These are phyloP conservation scores for Auriscalpium microsporum DNA, from an alignment of 768 basidiomycete genomes.

Conservation along the genomic window DNA sequence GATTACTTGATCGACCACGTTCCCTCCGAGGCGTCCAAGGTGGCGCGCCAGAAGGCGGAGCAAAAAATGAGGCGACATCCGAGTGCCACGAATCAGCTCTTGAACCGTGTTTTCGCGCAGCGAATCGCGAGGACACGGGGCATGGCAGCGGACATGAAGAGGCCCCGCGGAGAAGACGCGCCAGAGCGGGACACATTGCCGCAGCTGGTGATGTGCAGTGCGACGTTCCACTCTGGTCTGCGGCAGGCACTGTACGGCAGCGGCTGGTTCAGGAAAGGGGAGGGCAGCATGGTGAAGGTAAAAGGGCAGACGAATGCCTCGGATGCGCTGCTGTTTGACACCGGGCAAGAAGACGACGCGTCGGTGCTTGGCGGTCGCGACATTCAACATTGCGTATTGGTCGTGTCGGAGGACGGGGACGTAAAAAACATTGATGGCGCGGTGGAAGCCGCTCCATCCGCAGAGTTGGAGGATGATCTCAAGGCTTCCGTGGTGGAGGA, in stretches of 20 bases:
- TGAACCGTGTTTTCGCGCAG: slow-evolving; percentile 44
- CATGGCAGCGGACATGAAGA: slow-evolving; percentile 23
- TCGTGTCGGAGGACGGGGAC: slow-evolving; percentile 44
- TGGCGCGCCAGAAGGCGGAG: slow-evolving; percentile 31
- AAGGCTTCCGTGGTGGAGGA: slow-evolving; percentile 10
- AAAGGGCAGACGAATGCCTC: slow-evolving; percentile 1
- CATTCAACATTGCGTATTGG: slow-evolving; percentile 48
- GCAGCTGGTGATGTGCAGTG: slow-evolving; percentile 63
- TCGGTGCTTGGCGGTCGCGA: slow-evolving; percentile 5
- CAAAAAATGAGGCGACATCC: slow-evolving; percentile 45
- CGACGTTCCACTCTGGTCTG: slow-evolving; percentile 53
- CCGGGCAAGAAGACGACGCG: not conserved
- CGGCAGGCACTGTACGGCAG: slow-evolving; percentile 45
- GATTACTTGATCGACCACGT: slow-evolving; percentile 60
- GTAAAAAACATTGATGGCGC: slow-evolving; percentile 51
- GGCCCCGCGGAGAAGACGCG: not conserved
- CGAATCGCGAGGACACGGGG: slow-evolving; percentile 9
- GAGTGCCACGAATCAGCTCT: slow-evolving; percentile 46
- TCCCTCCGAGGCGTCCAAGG: slow-evolving; percentile 33
- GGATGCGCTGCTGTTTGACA: not conserved
- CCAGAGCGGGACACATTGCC: slow-evolving; percentile 25
- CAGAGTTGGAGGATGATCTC: slow-evolving; percentile 18
- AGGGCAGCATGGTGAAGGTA: slow-evolving; percentile 15
- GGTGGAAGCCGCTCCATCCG: slow-evolving; percentile 15
- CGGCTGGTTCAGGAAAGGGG: slow-evolving; percentile 42